Conservation (phyloP, 345 rosid species). For the Psidium guajava region DNA sequence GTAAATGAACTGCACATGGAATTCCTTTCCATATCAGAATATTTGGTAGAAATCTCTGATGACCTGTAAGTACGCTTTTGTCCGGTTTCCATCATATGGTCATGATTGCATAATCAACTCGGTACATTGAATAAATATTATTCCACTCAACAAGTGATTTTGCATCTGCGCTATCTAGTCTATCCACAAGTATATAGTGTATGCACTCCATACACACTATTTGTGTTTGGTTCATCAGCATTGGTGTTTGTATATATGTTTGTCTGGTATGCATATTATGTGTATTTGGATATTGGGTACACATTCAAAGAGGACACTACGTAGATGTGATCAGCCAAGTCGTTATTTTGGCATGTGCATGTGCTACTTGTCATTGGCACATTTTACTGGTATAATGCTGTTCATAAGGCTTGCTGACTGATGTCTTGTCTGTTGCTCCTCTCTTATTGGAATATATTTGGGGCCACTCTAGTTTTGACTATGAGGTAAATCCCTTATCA, state of each 20-base stretch:
- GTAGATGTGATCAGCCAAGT: not conserved
- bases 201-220: not conserved
- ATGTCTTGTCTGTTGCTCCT: not conserved
- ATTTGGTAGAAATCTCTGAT: conserved; percentile 82
- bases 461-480: conserved; percentile 50
- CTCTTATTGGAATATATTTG: not conserved
- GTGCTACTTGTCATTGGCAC: not conserved
- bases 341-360: not conserved
- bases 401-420: conserved; percentile 1
- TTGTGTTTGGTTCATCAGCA: not conserved
- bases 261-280: not conserved
- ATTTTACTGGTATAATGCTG: not conserved
- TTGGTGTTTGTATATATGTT: not conserved
- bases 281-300: not conserved
- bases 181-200: not conserved
- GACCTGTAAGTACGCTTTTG: conserved; percentile 43
- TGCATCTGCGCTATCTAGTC: not conserved
- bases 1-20: conserved; percentile 82
- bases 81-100: not conserved
- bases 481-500: conserved; percentile 40
- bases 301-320: not conserved
- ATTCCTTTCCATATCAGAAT: conserved; percentile 73
- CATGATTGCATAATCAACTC: not conserved
- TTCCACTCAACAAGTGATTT: not conserved
- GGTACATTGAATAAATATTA: not conserved